phyloP scores from a whole-genome alignment of 345 rosid genomes.

The Linum lewisii region DNA sequence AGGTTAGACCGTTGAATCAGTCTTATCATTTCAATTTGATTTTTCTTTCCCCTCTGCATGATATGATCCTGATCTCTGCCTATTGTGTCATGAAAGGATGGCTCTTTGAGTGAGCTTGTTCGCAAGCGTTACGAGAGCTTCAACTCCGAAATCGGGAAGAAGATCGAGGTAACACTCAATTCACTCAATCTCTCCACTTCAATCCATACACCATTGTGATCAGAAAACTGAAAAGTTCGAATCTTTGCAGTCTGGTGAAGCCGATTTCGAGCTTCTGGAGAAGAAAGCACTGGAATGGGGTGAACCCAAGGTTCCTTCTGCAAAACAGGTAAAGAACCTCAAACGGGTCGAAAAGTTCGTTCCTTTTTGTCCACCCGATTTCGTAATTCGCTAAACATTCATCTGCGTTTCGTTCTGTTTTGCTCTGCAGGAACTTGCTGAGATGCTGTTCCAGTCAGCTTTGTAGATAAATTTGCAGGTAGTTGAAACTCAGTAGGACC shows the following conservation, averaged over 20 bases:
- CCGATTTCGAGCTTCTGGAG: slow-evolving; percentile 78
- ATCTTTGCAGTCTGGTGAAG: slow-evolving; percentile 58
- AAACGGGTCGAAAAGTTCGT: not conserved
- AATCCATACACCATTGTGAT: not conserved
- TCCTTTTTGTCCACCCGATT: not conserved
- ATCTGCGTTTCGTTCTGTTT: not conserved
- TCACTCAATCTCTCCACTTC: not conserved
- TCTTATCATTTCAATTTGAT: not conserved
- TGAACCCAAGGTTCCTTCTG: slow-evolving; percentile 81
- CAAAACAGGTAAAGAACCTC: slow-evolving; percentile 64
- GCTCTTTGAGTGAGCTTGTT: slow-evolving; percentile 53
- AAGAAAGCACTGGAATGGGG: slow-evolving; percentile 80
- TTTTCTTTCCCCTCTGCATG: not conserved
- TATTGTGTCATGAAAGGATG: slow-evolving; percentile 34
- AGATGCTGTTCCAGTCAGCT: slow-evolving; percentile 87
- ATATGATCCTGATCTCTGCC: not conserved
- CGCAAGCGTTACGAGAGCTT: slow-evolving; percentile 67
- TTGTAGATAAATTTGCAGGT: slow-evolving; percentile 13
- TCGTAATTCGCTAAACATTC: slow-evolving; percentile 7
- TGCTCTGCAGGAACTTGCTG: slow-evolving; percentile 74
- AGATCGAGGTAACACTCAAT: slow-evolving; percentile 39
- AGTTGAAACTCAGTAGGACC: not conserved
- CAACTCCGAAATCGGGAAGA: slow-evolving; percentile 55
- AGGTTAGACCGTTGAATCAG: slow-evolving; percentile 28
- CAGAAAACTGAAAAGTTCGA: not conserved